Percentiles rank a stretch among this genome's conserved stretches.
Conservation (phyloP, 2,329 filamentous ascomycete species). For the Thielaviopsis musarum region DNA sequence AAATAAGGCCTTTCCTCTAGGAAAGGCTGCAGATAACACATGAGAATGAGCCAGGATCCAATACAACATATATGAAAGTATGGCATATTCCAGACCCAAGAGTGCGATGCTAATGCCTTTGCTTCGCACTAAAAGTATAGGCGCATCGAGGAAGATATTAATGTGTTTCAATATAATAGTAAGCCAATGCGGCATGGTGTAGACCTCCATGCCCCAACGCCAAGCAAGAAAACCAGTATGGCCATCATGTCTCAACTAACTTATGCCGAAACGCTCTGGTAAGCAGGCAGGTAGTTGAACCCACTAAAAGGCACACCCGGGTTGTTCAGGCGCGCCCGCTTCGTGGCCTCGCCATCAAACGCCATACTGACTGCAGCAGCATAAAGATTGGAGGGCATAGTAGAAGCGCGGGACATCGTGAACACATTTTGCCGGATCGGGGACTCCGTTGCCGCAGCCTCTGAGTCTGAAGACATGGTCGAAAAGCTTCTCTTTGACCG, state of each 20-base stretch:
- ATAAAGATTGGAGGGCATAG: not conserved
- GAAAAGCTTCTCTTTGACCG: not conserved
- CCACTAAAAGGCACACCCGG: not conserved
- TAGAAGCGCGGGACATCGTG: not conserved
- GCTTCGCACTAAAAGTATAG: not conserved
- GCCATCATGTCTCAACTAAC: not conserved
- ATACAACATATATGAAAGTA: not conserved
- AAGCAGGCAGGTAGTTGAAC: not conserved
- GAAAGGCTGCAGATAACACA: constrained; percentile 29
- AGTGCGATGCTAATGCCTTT: not conserved
- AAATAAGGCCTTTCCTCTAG: constrained; percentile 31
- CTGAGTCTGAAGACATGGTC: not conserved
- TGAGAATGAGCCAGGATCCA: not conserved
- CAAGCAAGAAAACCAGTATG: not conserved
- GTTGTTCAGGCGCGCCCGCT: not conserved
- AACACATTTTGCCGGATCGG: not conserved
- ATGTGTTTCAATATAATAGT: not conserved
- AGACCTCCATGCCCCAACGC: not conserved
- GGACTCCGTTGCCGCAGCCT: not conserved
- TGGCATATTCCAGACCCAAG: not conserved
- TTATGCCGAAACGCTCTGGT: not conserved
- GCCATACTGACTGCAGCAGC: not conserved
- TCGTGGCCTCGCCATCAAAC: not conserved
- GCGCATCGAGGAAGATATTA: not conserved
- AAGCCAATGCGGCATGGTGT: not conserved